Conservation (phyloP, 176 grass and related monocot species). For the Tillandsia fasciculata region DNA sequence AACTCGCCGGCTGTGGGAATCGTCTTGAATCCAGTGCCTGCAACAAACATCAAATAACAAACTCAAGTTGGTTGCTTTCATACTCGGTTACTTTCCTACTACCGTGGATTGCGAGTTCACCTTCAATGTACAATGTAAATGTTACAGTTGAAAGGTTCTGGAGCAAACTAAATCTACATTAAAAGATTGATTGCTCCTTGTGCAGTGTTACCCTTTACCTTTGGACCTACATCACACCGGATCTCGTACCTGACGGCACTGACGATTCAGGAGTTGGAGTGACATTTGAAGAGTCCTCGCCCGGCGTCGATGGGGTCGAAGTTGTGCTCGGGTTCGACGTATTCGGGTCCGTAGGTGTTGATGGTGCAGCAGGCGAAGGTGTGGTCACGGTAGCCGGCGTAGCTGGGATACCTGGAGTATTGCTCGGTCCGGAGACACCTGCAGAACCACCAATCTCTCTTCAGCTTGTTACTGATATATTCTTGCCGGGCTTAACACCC, state of each 20-base stretch:
- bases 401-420: not conserved
- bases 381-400: not conserved
- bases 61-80: not conserved
- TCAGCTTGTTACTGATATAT: not conserved
- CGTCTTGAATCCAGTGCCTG: conserved; percentile 22
- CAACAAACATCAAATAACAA: not conserved
- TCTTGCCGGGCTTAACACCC: not conserved
- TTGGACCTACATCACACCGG: too few relatives aligned
- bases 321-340: not conserved
- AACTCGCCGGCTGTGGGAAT: conserved; percentile 2
- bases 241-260: too few relatives aligned
- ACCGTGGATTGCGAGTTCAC: not conserved
- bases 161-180: not conserved
- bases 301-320: conserved; percentile 9
- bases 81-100: not conserved
- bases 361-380: conserved; percentile 10
- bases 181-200: conserved; percentile 13
- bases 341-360: conserved; percentile 11
- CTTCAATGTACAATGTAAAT: not conserved
- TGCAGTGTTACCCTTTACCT: too few relatives aligned
- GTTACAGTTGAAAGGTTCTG: not conserved
- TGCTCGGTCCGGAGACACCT: not conserved
- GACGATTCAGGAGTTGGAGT: not conserved
- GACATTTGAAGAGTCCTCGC: not conserved
- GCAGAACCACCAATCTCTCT: conserved; percentile 7